Evolutionary conservation across 257 asterid genomes (phyloP), one percentile per base, ranked within the genome.

Genomic region (Eucommia ulmoides): DNA sequence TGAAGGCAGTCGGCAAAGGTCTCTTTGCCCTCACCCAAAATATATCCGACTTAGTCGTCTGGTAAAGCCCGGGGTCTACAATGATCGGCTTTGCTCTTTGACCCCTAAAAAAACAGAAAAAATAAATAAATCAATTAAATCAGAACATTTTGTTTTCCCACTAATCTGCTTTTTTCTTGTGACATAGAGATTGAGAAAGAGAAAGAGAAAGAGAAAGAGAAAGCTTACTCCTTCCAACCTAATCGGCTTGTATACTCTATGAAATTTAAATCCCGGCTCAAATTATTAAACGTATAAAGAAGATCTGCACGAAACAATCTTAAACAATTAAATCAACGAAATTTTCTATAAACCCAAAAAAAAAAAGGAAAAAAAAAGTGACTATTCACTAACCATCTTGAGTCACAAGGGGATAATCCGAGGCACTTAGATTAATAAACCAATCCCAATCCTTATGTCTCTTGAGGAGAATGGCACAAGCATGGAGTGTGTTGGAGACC

Each of bases 401-500:
- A 60, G 96, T 89, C 64, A 89, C 93, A 75, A 89, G 69, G 11
- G 98, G 98, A 68, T 89, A 89, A 73, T 89, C 98, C n/a, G 98
- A 89, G 60, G 98, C 96, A 49, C 98, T 89, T 41, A 89, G 84
- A 64, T 89, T 89, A 44, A 89, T 89, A 70, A 89, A 89, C 96
- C 98, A 89, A 67, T 86, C 96, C 98, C 98, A 89, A 54, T 89
- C 94, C 51, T 68, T 66, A 59, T 33, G 53, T 63, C 46, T 75
- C 81, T 81, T 89, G 26, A 89, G 82, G 44, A 89, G 85, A 75
- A 89, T 68, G 47, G 98, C 91, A 22, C 96, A 83, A 1, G 96
- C 93, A 24, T 89, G 98, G 60, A 89, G 98, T 19, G 98, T 89
- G 61, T 86, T 89, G 17, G 96, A 54, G 42, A 89, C 92, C 98